Evolutionary conservation across 345 rosid genomes (phyloP), one percentile per base, ranked within the genome.

Genomic region (Eucalyptus erythrocorys): DNA sequence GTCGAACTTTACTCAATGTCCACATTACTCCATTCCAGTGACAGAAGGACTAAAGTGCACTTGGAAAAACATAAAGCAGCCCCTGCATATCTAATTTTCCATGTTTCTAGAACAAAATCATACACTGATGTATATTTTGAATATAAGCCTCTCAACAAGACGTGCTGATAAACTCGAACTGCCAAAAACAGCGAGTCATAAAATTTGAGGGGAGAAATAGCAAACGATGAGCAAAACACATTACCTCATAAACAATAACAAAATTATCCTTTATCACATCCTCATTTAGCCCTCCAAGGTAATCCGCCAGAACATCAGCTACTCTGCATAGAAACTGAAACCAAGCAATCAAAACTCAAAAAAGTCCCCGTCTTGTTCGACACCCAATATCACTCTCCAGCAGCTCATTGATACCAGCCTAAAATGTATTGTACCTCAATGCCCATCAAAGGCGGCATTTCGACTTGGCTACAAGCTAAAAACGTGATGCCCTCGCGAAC

Each of bases 401-500:
- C 26, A 34, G 15, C 16, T 42, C 53, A 89, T 37, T 30, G 6
- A 27, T 7, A 82, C 66, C 49, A 27, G 32, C 48, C 19, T 71
- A 48, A 51, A 50, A 66, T 10, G 43, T 37, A 26, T 27, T 13
- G 59, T 91, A 97, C 99, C 98, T 98, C 99, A 89, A 97, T 94
- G 48, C 94, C 99, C 99, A 98, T 95, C 93, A 98, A 89, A 57
- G 99, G 98, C 9, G 98, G 98, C 99, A 98, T 97, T 92, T 97
- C 99, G 87, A 98, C 98, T 92, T 97, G 99, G 90, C 97, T 97
- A 88, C 99, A 97, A 85, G 99, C 97, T 86, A 98, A 90, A 90
- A 98, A 95, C 7, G 99, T 98, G 88, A 98, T 94, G 87, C 99
- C 99, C 24, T 95, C 97, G 0, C 98, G 96, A 90, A 97, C 93